These are phyloP conservation scores for Talaromyces trachyspermus DNA, from an alignment of 495 filamentous ascomycete species.

Conservation along the genomic window DNA sequence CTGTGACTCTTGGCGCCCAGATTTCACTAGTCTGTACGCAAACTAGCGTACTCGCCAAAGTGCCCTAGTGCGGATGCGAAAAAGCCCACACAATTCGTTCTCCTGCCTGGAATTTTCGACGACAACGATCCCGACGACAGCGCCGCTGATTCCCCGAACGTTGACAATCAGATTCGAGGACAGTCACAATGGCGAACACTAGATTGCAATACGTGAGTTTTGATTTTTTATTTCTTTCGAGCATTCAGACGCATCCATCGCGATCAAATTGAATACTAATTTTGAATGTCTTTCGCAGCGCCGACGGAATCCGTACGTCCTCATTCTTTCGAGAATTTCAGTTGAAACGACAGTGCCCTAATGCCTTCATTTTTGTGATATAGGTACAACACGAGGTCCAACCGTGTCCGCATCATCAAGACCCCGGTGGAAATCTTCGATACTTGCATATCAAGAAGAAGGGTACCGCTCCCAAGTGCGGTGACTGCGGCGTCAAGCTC, in stretches of 20 bases:
- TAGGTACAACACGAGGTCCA: slow-evolving; percentile 94
- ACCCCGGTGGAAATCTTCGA: slow-evolving; percentile 88
- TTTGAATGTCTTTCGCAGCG: slow-evolving; percentile 41
- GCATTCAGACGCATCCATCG: too few relatives aligned
- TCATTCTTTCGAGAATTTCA: neutral
- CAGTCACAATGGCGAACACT: slow-evolving; percentile 58
- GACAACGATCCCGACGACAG: slow-evolving; percentile 54
- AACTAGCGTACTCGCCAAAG: slow-evolving; percentile 42
- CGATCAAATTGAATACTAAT: slow-evolving; percentile 2
- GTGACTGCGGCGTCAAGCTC: slow-evolving; percentile 95
- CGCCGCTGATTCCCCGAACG: slow-evolving; percentile 40
- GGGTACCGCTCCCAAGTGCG: slow-evolving; percentile 93
- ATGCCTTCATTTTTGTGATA: slow-evolving; percentile 14
- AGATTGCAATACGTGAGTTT: slow-evolving; percentile 68
- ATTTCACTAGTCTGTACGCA: slow-evolving; percentile 1
- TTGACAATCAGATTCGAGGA: slow-evolving; percentile 33
- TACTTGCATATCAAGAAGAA: slow-evolving; percentile 99
- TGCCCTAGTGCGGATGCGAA: slow-evolving; percentile 36
- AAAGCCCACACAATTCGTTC: slow-evolving; percentile 45
- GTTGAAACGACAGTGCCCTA: slow-evolving; percentile 12
- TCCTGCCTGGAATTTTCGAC: slow-evolving; percentile 34
- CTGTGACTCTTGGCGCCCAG: slow-evolving; percentile 2
- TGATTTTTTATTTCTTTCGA: slow-evolving; percentile 11
- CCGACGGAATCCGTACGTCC: slow-evolving; percentile 84
- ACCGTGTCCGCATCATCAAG: slow-evolving; percentile 93